Percentiles rank a stretch among this genome's conserved stretches.
phyloP scores from a whole-genome alignment of 306 rosid species.

The Cucumis hystrix region DNA sequence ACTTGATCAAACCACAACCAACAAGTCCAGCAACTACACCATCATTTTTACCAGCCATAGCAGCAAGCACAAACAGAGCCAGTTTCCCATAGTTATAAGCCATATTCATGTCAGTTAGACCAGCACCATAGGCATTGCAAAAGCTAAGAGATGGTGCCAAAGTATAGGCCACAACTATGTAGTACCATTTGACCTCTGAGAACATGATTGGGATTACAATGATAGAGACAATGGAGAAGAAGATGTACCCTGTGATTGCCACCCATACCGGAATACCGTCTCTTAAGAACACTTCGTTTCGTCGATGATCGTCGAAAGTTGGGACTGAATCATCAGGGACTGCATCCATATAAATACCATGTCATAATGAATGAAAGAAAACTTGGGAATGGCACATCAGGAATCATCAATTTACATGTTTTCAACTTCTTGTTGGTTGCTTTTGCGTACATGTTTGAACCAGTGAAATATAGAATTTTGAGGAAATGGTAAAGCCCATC shows the following conservation, averaged over 20 bases:
- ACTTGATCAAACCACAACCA: slow-evolving; percentile 88
- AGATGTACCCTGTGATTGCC: slow-evolving; percentile 50
- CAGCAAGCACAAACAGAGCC: slow-evolving; percentile 86
- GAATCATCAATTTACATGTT: slow-evolving; percentile 30
- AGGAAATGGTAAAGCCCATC: slow-evolving; percentile 91
- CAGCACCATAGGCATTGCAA: slow-evolving; percentile 98
- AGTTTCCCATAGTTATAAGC: slow-evolving; percentile 95
- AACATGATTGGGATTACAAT: slow-evolving; percentile 74
- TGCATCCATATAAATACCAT: slow-evolving; percentile 16
- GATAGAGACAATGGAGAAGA: slow-evolving; percentile 55
- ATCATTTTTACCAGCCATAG: slow-evolving; percentile 48
- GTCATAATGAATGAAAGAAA: slow-evolving; percentile 1
- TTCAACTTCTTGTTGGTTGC: slow-evolving; percentile 32
- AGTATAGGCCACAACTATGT: slow-evolving; percentile 57
- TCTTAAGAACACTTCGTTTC: slow-evolving; percentile 66
- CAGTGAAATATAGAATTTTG: slow-evolving; percentile 58
- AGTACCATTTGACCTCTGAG: slow-evolving; percentile 87
- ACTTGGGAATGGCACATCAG: background rate
- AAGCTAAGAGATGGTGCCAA: slow-evolving; percentile 89
- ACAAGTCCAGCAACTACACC: slow-evolving; percentile 92
- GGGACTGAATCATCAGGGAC: slow-evolving; percentile 31
- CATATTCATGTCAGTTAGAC: slow-evolving; percentile 96
- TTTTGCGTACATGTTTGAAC: slow-evolving; percentile 31
- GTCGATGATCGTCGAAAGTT: slow-evolving; percentile 42
- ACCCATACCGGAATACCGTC: slow-evolving; percentile 81